phyloP scores from a whole-genome alignment of 2,329 filamentous ascomycete species.

The Epicoccum sorghinum region DNA sequence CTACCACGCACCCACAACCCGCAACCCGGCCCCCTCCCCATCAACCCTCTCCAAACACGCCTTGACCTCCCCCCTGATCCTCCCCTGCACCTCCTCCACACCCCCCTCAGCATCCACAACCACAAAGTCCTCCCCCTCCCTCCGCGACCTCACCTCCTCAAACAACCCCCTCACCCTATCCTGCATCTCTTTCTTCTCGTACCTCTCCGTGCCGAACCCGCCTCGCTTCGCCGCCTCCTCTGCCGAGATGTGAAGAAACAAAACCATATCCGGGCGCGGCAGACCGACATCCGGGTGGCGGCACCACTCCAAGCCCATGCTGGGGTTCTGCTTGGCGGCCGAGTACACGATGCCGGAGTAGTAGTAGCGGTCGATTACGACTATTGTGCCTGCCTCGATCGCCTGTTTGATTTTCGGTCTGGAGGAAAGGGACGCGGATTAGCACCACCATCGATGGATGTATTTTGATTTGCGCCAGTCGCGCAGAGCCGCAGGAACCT shows the following conservation, averaged over 20 bases:
- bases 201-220: conserved; percentile 88
- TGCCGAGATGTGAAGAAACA: conserved; percentile 84
- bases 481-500: too few relatives aligned
- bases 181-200: conserved; percentile 87
- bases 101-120: conserved; percentile 61
- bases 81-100: conserved; percentile 58
- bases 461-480: too few relatives aligned
- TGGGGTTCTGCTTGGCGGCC: conserved; percentile 79
- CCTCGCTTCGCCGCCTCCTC: conserved; percentile 74
- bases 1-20: conserved; percentile 41
- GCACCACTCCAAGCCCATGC: conserved; percentile 77
- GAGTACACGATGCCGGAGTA: conserved; percentile 94
- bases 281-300: conserved; percentile 83
- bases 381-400: conserved; percentile 70
- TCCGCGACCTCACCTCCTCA: conserved; percentile 56
- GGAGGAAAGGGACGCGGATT: background rate
- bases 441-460: too few relatives aligned
- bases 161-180: conserved; percentile 77
- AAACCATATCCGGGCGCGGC: conserved; percentile 82
- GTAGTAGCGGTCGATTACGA: conserved; percentile 92
- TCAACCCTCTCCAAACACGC: conserved; percentile 32
- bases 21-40: conserved; percentile 20
- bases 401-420: conserved; percentile 35
- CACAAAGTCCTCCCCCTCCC: conserved; percentile 59
- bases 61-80: conserved; percentile 31